Base-by-base conservation (phyloP, 2,329 filamentous ascomycete genomes). In the Tolypocladium nubicola region DNA sequence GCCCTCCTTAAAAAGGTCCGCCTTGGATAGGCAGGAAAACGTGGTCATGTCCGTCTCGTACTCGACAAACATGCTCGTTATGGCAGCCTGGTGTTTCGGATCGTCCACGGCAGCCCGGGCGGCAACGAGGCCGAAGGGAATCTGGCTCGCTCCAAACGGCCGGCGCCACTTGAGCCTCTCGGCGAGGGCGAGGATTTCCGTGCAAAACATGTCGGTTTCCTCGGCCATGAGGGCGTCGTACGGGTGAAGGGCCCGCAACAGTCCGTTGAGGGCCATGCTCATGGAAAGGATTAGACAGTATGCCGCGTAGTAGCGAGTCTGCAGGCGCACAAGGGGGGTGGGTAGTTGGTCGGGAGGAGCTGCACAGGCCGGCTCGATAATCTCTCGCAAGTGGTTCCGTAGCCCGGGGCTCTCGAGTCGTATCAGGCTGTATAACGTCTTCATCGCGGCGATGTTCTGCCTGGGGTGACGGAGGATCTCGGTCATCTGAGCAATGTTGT, bases 61-160 rank as follows among this genome's bases (percentile, higher is more conserved):
- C 19, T 66, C 56, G 11, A 57, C 52, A n/a, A 67, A 33, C 30
- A 60, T 56, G 7, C 26, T 37, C 23, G 53, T 39, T 37, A 65
- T 60, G 6, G 49, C 53, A 2, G 38, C 21, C 41, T 55, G 52
- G 40, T 61, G 38, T 14, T 9, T 40, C 3, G 14, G 21, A 14
- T 76, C 74, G 3, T 67, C 67, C 3, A 63, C 62, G 26, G 61
- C 58, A 0, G 63, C 61, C 65, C 65, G 68, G 0, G 63, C 68
- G 1, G 65, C 57, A 10, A 67, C 52, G 2, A 71, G 58, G 13
- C 61, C 64, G 1, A 65, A 55, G 6, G 66, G 64, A 35, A 68
- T 61, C 26, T 67, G 65, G 37, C 62, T 63, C 8, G 68, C 63
- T 1, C 65, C 69, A 1, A 70, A 50, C 6, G 69, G 68, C 9